phyloP scores from a whole-genome alignment of 768 basidiomycete genomes.

The Boletus rufocinnamomeus region DNA sequence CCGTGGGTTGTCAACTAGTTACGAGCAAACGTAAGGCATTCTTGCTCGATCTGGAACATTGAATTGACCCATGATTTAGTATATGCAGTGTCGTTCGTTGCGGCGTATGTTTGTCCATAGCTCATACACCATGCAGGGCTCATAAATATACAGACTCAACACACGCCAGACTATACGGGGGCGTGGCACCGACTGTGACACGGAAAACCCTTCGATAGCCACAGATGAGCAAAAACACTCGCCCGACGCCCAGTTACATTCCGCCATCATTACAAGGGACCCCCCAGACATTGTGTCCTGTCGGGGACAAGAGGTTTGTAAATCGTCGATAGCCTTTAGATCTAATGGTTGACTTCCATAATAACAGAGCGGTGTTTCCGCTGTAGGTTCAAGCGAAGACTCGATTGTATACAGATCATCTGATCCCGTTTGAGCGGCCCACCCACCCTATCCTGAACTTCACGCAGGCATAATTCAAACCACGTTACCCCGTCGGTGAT shows the following conservation, averaged over 20 bases:
- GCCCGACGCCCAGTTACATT: background rate
- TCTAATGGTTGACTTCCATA: background rate
- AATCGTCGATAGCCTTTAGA: background rate
- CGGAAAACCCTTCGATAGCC: constrained; percentile 27
- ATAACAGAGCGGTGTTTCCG: background rate
- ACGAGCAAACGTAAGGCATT: constrained; percentile 58
- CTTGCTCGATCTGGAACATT: background rate
- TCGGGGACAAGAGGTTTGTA: constrained; percentile 14
- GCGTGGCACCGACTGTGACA: constrained; percentile 51
- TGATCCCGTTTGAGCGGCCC: background rate
- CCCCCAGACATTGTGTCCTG: background rate
- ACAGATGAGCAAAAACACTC: constrained; percentile 1
- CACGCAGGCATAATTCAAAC: constrained; percentile 1
- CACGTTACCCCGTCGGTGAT: constrained; percentile 15
- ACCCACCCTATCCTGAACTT: background rate
- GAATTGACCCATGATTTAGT: constrained; percentile 37
- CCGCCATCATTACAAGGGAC: background rate
- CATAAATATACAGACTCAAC: constrained; percentile 50
- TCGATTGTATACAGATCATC: constrained; percentile 3
- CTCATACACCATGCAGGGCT: background rate
- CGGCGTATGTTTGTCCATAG: constrained; percentile 47
- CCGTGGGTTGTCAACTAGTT: constrained; percentile 61
- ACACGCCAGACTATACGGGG: constrained; percentile 58
- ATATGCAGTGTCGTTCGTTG: constrained; percentile 64
- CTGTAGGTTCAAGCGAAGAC: background rate